phyloP scores from a whole-genome alignment of 1,139 yeast species.

The Pichia sp. region DNA sequence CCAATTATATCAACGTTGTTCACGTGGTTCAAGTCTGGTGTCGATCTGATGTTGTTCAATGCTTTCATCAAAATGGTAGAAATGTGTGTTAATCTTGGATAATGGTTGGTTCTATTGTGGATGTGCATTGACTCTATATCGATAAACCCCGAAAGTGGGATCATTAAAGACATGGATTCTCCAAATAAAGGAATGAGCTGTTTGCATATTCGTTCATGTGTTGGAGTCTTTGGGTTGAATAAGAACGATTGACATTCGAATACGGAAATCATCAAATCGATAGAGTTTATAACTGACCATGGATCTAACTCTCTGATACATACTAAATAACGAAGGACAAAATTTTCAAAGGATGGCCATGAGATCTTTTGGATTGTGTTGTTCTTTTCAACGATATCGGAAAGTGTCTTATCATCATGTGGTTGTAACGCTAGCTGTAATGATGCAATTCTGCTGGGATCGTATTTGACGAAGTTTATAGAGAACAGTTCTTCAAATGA shows the following conservation, averaged over 20 bases:
- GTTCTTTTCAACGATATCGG: conserved; percentile 34
- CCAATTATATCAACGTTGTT: conserved; percentile 43
- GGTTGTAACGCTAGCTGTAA: conserved; percentile 26
- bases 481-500: conserved; percentile 16
- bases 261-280: conserved; percentile 55
- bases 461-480: conserved; percentile 12
- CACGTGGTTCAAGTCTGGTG: conserved; percentile 42
- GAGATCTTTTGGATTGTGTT: conserved; percentile 39
- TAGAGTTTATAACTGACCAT: conserved; percentile 52
- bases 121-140: conserved; percentile 46
- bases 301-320: conserved; percentile 60
- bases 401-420: conserved; percentile 18
- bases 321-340: conserved; percentile 49
- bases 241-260: conserved; percentile 58
- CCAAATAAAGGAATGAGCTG: conserved; percentile 43
- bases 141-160: conserved; percentile 50
- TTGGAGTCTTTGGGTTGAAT: conserved; percentile 56
- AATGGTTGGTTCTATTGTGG: conserved; percentile 38
- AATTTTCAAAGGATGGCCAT: conserved; percentile 54
- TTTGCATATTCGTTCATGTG: conserved; percentile 22
- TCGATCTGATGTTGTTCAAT: conserved; percentile 64
- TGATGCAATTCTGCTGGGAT: conserved; percentile 20
- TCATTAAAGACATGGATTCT: conserved; percentile 40
- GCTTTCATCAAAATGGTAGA: conserved; percentile 59
- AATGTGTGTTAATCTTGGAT: conserved; percentile 51